phyloP scores from a whole-genome alignment of 2,329 filamentous ascomycete genomes.

The Aciculosporium take region DNA sequence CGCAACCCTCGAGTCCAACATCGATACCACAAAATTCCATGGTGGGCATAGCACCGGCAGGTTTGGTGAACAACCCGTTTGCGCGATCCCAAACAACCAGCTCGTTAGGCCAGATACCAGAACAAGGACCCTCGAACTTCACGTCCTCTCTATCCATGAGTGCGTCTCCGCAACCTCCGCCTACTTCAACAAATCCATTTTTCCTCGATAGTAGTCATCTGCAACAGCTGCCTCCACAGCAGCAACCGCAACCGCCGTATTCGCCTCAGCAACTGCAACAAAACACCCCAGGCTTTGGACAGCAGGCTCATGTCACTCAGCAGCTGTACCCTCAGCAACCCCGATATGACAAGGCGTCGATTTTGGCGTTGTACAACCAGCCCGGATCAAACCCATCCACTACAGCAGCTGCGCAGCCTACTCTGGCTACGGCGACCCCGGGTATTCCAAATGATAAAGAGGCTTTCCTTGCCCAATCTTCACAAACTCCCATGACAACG shows the following conservation, averaged over 20 bases:
- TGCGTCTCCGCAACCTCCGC: slow-evolving; percentile 15
- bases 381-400: slow-evolving; percentile 35
- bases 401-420: slow-evolving; percentile 16
- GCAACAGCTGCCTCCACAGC: slow-evolving; percentile 12
- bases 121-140: slow-evolving; percentile 34
- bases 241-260: slow-evolving; percentile 9
- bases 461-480: slow-evolving; percentile 10
- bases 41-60: slow-evolving; percentile 24
- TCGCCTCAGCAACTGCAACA: slow-evolving; percentile 11
- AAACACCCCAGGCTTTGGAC: slow-evolving; percentile 10
- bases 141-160: slow-evolving; percentile 26
- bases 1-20: slow-evolving; percentile 19
- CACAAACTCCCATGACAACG: slow-evolving; percentile 15
- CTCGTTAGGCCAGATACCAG: slow-evolving; percentile 35
- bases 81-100: slow-evolving; percentile 33
- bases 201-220: slow-evolving; percentile 17
- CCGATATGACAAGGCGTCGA: slow-evolving; percentile 55
- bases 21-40: slow-evolving; percentile 24
- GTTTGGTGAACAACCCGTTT: slow-evolving; percentile 32
- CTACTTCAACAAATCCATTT: slow-evolving; percentile 24
- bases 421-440: slow-evolving; percentile 14
- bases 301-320: slow-evolving; percentile 14
- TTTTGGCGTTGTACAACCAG: slow-evolving; percentile 60
- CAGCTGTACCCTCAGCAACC: slow-evolving; percentile 27
- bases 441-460: slow-evolving; percentile 19